phyloP scores from a whole-genome alignment of 306 rosid genomes.

The Lithocarpus polystachyus region DNA sequence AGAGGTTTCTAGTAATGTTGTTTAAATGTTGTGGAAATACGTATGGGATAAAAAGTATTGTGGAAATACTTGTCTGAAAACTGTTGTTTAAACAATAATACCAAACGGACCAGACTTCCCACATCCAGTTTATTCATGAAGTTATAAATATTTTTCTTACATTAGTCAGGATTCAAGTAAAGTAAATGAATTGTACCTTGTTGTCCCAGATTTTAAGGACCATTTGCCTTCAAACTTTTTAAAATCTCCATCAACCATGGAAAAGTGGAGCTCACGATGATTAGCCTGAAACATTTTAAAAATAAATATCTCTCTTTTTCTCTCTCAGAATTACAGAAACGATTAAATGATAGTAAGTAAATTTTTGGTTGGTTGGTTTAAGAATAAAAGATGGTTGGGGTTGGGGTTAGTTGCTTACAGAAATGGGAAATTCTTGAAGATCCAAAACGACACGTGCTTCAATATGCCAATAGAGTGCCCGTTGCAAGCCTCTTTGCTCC shows the following conservation, averaged over 20 bases:
- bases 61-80: too few relatives aligned
- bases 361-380: not conserved
- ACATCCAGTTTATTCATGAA: too few relatives aligned
- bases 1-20: too few relatives aligned
- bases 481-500: slow-evolving; percentile 91
- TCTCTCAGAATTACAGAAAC: too few relatives aligned
- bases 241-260: slow-evolving; percentile 98
- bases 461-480: slow-evolving; percentile 95
- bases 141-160: too few relatives aligned
- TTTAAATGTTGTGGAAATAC: too few relatives aligned
- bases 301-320: too few relatives aligned
- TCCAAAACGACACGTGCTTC: slow-evolving; percentile 99
- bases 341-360: too few relatives aligned
- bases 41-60: too few relatives aligned
- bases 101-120: too few relatives aligned
- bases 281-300: slow-evolving; percentile 48
- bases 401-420: slow-evolving; percentile 37
- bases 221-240: slow-evolving; percentile 97
- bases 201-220: slow-evolving; percentile 72
- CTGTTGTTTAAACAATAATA: too few relatives aligned
- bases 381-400: not conserved
- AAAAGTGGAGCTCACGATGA: slow-evolving; percentile 82
- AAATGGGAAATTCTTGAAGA: slow-evolving; percentile 66
- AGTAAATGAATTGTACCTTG: slow-evolving; percentile 44
- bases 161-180: not conserved